Evolutionary conservation across 73 alveolate genomes (phyloP).

Genomic region (Paramecium pentaurelia): DNA sequence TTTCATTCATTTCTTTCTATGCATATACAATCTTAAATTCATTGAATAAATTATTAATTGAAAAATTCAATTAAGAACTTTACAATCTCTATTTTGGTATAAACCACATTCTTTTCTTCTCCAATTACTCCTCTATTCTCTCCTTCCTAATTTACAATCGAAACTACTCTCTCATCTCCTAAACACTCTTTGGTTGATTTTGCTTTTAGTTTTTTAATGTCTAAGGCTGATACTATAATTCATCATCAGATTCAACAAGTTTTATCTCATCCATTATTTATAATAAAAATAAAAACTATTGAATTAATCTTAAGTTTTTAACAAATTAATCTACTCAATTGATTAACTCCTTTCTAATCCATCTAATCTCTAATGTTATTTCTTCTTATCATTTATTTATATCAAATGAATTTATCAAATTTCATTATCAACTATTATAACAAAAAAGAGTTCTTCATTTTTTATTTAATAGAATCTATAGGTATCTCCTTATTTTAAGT

Average conservation of each 20-base stretch:
- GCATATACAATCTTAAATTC: neutral
- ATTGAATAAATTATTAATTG: neutral
- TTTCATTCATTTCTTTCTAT: neutral
- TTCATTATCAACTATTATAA: neutral
- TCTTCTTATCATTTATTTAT: no score
- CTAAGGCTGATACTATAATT: neutral
- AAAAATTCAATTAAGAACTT: neutral
- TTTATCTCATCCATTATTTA: constrained; percentile 22
- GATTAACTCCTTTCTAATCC: neutral
- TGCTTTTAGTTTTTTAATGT: neutral
- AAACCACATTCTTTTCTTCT: constrained; percentile 37
- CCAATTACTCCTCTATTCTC: constrained; percentile 3
- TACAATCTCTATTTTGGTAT: neutral
- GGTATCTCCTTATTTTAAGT: no score
- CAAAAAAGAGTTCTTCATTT: no score
- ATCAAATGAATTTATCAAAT: neutral
- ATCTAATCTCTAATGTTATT: no score
- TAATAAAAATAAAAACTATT: neutral
- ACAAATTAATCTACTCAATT: neutral
- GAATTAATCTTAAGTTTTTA: neutral
- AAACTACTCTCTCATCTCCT: constrained; percentile 20
- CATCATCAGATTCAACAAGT: constrained; percentile 34
- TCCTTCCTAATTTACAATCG: neutral
- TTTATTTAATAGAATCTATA: no score
- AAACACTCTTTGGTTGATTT: neutral